Percentiles rank a stretch among this genome's conserved stretches.
These are phyloP conservation scores for Cadophora luteo-olivacea DNA, from an alignment of 2,329 filamentous ascomycete species.

Conservation along the genomic window DNA sequence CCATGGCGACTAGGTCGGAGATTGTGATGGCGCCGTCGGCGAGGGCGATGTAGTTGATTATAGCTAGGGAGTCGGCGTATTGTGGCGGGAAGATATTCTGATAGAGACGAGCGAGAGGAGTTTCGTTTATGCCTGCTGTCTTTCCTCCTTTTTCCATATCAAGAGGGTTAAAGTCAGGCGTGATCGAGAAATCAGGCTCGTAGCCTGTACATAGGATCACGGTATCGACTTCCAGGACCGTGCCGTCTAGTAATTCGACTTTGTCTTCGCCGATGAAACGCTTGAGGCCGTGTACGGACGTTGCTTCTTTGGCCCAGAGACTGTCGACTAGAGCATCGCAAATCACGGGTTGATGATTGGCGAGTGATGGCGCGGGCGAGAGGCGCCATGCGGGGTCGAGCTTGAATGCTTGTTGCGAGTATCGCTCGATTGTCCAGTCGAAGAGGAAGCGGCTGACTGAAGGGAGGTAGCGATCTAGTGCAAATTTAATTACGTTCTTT, in stretches of 20 bases:
- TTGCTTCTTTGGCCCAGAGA: constrained; percentile 41
- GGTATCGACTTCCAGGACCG: constrained; percentile 42
- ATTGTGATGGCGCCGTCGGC: constrained; percentile 48
- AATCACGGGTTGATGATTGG: constrained; percentile 37
- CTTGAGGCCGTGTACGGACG: constrained; percentile 42
- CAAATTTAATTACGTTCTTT: constrained; percentile 27
- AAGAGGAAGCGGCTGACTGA: constrained; percentile 6
- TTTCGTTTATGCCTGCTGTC: background rate
- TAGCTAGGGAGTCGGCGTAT: constrained; percentile 52
- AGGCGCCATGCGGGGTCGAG: constrained; percentile 45
- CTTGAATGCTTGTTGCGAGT: constrained; percentile 40
- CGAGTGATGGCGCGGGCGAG: constrained; percentile 41
- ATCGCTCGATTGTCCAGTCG: constrained; percentile 16
- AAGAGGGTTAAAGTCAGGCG: constrained; percentile 16
- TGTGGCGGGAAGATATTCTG: constrained; percentile 53
- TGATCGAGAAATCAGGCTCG: constrained; percentile 38
- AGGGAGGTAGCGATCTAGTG: constrained; percentile 11
- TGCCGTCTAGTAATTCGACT: constrained; percentile 45
- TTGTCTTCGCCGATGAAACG: constrained; percentile 31
- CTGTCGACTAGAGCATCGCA: constrained; percentile 41
- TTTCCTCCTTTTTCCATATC: background rate
- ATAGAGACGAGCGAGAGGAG: constrained; percentile 47
- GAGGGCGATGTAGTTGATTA: constrained; percentile 48
- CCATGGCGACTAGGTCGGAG: constrained; percentile 53
- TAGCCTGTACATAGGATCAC: constrained; percentile 49